Base-by-base conservation (phyloP, 108 stramenopile species). In the Halocafeteria seosinensis region DNA sequence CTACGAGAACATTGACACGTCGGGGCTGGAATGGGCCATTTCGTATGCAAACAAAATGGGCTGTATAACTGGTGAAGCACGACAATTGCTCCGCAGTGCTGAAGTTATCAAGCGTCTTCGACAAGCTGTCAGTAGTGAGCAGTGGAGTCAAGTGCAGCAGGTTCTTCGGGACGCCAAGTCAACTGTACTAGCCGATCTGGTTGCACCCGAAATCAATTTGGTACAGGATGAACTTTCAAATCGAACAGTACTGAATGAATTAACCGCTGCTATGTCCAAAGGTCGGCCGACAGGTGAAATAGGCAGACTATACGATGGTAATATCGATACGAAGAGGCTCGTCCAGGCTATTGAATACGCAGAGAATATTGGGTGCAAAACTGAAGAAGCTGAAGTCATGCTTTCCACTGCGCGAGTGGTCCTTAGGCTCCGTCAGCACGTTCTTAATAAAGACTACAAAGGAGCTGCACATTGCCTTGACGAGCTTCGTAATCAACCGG, bases 161-260 rank as follows among this genome's bases (percentile, higher is more conserved):
- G 66, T 32, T 23, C 62, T 67, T 23, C 38, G 24, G 0, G 59
- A 6, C 13, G 57, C 57, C 21, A 33, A 59, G 11, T 33, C 34
- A 2, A 6, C 13, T 33, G 57, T 59, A 11, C 5, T 59, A 12
- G 57, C 57, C 2, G 28, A 30, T 35, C 34, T 59, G 17, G 57
- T 59, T 12, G 57, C 57, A n/a, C 12, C 5, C 17, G 66, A 67
- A 38, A 6, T 67, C 0, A 34, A 29, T 27, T 29, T 62, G 9
- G 52, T 38, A 6, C 66, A 67, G 66, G 66, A 67, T 25, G 66
- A 67, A 60, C 66, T 67, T 21, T 36, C 59, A 8, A 67, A 67
- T 34, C 61, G 66, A 2, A 38, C 66, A 17, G 33, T 67, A 1
- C 65, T 67, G n/a, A 17, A 29, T 5, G 66, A 67, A 38, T 60